A percentile compares a stretch with the other conserved stretches of the same genome.
phyloP scores from a whole-genome alignment of 2,329 filamentous ascomycete species.

The Aspergillus felis region DNA sequence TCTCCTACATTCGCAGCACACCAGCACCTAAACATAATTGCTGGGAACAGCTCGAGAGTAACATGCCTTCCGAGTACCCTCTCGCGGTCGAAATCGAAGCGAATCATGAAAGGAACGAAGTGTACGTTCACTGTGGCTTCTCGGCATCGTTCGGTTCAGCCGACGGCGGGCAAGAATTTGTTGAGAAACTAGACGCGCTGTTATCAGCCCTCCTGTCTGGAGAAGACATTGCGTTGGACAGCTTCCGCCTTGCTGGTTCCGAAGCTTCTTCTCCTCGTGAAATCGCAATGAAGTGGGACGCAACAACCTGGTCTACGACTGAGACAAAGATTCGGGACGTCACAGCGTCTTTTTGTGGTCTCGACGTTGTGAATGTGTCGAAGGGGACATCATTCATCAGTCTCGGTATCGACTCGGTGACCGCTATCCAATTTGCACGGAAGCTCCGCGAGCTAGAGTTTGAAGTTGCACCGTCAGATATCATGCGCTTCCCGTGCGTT shows the following conservation, averaged over 20 bases:
- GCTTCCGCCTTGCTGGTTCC: slow-evolving; percentile 17
- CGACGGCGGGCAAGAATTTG: slow-evolving; percentile 20
- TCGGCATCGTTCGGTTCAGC: slow-evolving; percentile 22
- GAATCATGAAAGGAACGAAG: slow-evolving; percentile 15
- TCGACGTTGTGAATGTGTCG: slow-evolving; percentile 19
- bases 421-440: slow-evolving; percentile 30
- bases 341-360: slow-evolving; percentile 20
- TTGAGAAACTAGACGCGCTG: slow-evolving; percentile 32
- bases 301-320: slow-evolving; percentile 17
- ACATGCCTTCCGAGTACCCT: slow-evolving; percentile 35
- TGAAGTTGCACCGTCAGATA: slow-evolving; percentile 30
- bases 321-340: slow-evolving; percentile 22
- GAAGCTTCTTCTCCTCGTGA: not conserved
- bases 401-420: slow-evolving; percentile 32
- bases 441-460: slow-evolving; percentile 25
- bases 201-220: slow-evolving; percentile 23
- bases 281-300: slow-evolving; percentile 14
- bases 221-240: slow-evolving; percentile 20
- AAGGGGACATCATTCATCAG: slow-evolving; percentile 31
- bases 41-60: slow-evolving; percentile 29
- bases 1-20: slow-evolving; percentile 27
- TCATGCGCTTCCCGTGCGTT: slow-evolving; percentile 32
- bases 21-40: slow-evolving; percentile 12
- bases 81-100: slow-evolving; percentile 34
- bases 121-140: slow-evolving; percentile 24